Evolutionary conservation across 345 rosid species (phyloP).

Genomic region (Salix caprea): DNA sequence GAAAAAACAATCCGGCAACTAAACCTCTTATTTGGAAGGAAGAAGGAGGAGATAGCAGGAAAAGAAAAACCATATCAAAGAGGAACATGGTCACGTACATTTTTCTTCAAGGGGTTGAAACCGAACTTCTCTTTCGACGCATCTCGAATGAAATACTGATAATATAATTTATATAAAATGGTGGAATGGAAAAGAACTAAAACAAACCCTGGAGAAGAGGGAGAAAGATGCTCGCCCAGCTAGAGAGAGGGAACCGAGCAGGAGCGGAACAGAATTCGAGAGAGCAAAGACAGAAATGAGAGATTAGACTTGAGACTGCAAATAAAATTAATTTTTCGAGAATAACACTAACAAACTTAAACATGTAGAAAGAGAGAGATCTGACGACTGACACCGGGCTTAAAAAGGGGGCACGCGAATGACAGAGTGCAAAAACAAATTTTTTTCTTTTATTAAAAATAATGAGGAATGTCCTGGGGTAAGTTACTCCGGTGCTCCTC

Average conservation of each 20-base stretch:
- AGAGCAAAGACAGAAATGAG: neutral
- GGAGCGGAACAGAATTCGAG: neutral
- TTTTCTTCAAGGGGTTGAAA: slow-evolving; percentile 18
- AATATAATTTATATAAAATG: neutral
- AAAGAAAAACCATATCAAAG: neutral
- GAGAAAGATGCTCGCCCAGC: neutral
- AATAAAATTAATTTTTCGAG: neutral
- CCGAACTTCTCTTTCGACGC: slow-evolving; percentile 17
- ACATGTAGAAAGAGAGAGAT: neutral
- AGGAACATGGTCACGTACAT: slow-evolving; percentile 15
- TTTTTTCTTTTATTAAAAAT: neutral
- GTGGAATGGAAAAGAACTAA: no score
- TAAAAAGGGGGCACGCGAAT: slow-evolving; percentile 36
- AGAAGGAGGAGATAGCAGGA: no score
- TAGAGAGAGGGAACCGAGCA: neutral
- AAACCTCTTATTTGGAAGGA: no score
- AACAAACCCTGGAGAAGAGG: neutral
- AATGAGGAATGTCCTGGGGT: slow-evolving; percentile 22
- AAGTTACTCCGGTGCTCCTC: slow-evolving; percentile 7
- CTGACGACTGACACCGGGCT: slow-evolving; percentile 23
- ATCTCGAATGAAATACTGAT: slow-evolving; percentile 11
- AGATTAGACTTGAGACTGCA: slow-evolving; percentile 9
- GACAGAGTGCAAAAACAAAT: neutral
- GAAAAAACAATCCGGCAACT: no score
- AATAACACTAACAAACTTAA: neutral